Evolutionary conservation across 2,329 filamentous ascomycete species (phyloP).

Genomic region (Microcyclospora pomicola): DNA sequence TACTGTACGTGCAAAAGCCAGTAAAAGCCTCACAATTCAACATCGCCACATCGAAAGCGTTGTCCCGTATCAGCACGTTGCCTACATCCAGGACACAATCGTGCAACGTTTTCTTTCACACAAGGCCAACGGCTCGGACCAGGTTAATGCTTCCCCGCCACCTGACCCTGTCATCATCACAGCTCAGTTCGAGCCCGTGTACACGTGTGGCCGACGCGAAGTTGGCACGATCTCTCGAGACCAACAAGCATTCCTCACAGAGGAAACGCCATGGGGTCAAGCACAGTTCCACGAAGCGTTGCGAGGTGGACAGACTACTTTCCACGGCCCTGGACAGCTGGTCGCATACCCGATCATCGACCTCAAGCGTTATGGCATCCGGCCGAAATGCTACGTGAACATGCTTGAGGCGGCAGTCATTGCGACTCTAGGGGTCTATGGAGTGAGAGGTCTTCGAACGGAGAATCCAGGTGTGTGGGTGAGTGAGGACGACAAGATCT

Average conservation of each 20-base stretch:
- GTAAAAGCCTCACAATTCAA: conserved; percentile 36
- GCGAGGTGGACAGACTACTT: conserved; percentile 85
- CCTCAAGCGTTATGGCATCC: conserved; percentile 52
- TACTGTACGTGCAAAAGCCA: background rate
- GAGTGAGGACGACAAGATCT: conserved; percentile 54
- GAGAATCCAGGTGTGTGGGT: conserved; percentile 77
- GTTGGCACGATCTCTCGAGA: conserved; percentile 31
- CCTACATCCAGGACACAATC: conserved; percentile 43
- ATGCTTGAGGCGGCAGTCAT: conserved; percentile 67
- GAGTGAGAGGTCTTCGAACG: conserved; percentile 48
- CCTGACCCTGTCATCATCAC: conserved; percentile 63
- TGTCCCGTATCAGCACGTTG: conserved; percentile 41
- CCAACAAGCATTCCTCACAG: conserved; percentile 31
- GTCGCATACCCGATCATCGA: conserved; percentile 90
- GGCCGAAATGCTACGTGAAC: conserved; percentile 62
- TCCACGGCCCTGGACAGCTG: conserved; percentile 86
- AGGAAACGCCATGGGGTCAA: conserved; percentile 19
- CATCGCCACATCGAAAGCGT: conserved; percentile 45
- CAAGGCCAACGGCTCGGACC: conserved; percentile 32
- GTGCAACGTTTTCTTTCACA: conserved; percentile 45
- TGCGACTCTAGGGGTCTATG: conserved; percentile 45
- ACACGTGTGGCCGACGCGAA: conserved; percentile 81
- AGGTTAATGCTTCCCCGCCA: conserved; percentile 20
- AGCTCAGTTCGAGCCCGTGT: conserved; percentile 70
- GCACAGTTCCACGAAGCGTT: conserved; percentile 56